Evolutionary conservation across 371 early-diverging fungal species (phyloP).

Genomic region (Mortierella sp.): DNA sequence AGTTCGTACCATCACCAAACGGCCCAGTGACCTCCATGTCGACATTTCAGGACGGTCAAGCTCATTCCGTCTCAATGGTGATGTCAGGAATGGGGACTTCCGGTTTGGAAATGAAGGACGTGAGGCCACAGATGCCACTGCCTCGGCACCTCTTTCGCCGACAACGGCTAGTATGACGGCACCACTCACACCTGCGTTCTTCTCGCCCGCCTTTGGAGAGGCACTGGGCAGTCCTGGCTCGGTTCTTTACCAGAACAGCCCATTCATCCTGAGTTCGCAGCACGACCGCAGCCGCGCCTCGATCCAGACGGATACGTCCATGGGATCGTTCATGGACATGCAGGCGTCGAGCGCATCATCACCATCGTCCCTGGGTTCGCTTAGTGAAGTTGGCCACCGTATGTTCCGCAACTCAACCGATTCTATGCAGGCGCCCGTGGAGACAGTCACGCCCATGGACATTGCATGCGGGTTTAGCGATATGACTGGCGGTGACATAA

Average conservation of each 20-base stretch:
- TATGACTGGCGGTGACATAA: constrained; percentile 24
- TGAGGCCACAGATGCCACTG: constrained; percentile 26
- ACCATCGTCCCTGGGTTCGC: constrained; percentile 48
- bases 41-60: constrained; percentile 57
- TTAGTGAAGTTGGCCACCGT: constrained; percentile 42
- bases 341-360: constrained; percentile 51
- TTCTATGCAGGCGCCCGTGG: constrained; percentile 40
- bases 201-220: constrained; percentile 78
- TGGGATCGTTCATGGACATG: constrained; percentile 57
- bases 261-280: constrained; percentile 50
- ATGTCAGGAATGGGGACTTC: constrained; percentile 55
- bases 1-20: constrained; percentile 43
- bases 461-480: constrained; percentile 45
- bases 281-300: constrained; percentile 56
- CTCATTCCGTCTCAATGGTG: constrained; percentile 51
- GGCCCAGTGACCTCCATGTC: constrained; percentile 55
- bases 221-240: constrained; percentile 67
- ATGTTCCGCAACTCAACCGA: constrained; percentile 52
- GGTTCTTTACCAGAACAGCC: constrained; percentile 53
- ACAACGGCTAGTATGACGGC: constrained; percentile 38
- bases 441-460: constrained; percentile 55
- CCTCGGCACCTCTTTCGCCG: constrained; percentile 50
- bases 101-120: constrained; percentile 45
- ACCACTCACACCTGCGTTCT: constrained; percentile 75
- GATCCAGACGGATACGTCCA: constrained; percentile 50